Evolutionary conservation across 2,329 filamentous ascomycete genomes (phyloP), one percentile per base, ranked within the genome.

Genomic region (Pseudonectria buxi): DNA sequence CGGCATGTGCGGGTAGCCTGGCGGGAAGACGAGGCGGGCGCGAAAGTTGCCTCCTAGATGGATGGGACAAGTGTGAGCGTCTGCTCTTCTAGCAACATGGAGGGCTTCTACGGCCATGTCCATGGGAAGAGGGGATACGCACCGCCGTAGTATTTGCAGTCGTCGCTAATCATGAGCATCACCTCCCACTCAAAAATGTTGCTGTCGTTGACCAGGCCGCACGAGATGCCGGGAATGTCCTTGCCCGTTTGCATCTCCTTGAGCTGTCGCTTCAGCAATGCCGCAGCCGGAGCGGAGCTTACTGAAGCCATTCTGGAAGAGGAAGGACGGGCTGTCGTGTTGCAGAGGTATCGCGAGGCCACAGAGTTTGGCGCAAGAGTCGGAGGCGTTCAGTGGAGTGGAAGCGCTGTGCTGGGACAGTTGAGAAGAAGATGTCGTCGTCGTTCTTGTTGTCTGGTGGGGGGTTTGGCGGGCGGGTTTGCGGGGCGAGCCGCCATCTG

Each of bases 161-260:
- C 88, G 52, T 95, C 89, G 44, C 79, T 87, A 47, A 96, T 90
- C 90, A 98, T 96, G 42, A 98, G 78, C 85, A 95, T 95, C 14
- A 96, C 88, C 63, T 96, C 89, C 92, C 92, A 98, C 68, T 94
- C 85, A 49, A 95, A 95, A 9, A 96, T 80, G 58, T 94, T 94
- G 64, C 68, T 83, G 60, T 84, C 85, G 53, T 82, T 80, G 34
- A 89, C 80, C 28, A 98, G 69, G 1, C 92, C 92, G 53, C 87
- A 94, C 43, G 88, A 95, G 56, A 96, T 95, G 35, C 90, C 92
- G 0, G 87, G 87, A 30, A 96, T 83, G 62, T 95, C 88, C 58
- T 88, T 90, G 59, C 86, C 82, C 15, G 75, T 79, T 64, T 94
- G 86, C 78, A 98, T 96, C 59, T 94, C 82, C 68, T 94, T 94